phyloP scores from a whole-genome alignment of 495 filamentous ascomycete species.

The Cairneyella variabilis region DNA sequence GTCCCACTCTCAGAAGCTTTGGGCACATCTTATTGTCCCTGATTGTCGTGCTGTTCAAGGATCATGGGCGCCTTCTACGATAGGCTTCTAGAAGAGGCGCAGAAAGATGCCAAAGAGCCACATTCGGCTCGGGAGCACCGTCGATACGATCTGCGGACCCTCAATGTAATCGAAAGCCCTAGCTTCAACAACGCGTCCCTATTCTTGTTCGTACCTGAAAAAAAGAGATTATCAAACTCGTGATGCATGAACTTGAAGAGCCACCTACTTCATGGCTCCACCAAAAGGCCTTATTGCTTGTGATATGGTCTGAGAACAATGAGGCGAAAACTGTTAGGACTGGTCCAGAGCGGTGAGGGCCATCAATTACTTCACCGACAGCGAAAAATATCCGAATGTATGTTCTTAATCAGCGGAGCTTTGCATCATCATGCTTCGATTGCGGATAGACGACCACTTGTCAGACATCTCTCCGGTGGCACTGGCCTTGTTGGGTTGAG shows the following conservation, averaged over 20 bases:
- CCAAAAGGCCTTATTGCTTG: neutral
- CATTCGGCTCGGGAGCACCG: neutral
- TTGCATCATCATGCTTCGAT: neutral
- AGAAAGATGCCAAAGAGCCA: neutral
- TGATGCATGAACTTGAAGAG: conserved; percentile 1
- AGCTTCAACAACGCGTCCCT: neutral
- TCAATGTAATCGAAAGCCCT: neutral
- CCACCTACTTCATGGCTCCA: conserved; percentile 13
- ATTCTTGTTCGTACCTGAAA: neutral
- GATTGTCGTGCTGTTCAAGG: neutral
- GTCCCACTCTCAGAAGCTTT: neutral
- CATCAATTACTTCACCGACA: neutral
- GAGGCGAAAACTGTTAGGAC: neutral
- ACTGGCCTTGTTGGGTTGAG: too few relatives aligned
- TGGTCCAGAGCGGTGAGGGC: neutral
- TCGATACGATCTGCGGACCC: neutral
- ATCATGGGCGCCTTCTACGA: neutral
- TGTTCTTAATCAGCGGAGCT: neutral
- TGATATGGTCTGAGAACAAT: neutral
- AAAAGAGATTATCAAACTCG: neutral
- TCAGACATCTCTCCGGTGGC: too few relatives aligned
- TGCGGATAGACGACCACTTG: too few relatives aligned
- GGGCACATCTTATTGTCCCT: conserved; percentile 1
- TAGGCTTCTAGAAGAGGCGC: neutral
- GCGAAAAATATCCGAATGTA: neutral